Evolutionary conservation across 345 rosid genomes (phyloP).

Genomic region (Salix viminalis): DNA sequence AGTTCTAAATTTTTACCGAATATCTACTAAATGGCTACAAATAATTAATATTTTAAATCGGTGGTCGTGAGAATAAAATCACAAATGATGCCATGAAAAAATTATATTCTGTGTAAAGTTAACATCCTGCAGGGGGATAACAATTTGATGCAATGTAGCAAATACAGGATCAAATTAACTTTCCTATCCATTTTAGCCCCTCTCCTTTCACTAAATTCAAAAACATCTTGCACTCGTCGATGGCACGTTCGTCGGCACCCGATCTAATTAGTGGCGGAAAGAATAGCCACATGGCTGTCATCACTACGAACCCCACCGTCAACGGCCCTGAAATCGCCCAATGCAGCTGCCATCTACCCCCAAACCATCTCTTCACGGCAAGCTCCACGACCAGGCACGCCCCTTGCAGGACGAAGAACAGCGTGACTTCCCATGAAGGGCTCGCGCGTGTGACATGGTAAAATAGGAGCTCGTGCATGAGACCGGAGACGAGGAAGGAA

Average conservation of each 20-base stretch:
- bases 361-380: conserved; percentile 17
- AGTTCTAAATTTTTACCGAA: too few species aligned
- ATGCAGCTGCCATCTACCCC: conserved; percentile 17
- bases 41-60: too few species aligned
- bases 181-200: too few species aligned
- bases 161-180: too few species aligned
- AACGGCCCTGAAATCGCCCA: conserved; percentile 16
- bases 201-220: conserved; percentile 5
- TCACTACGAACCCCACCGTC: conserved; percentile 34
- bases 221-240: conserved; percentile 16
- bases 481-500: conserved; percentile 30
- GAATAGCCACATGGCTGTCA: conserved; percentile 39
- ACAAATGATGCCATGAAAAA: too few species aligned
- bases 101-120: too few species aligned
- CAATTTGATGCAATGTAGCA: too few species aligned
- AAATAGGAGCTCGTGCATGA: conserved; percentile 31
- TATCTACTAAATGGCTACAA: too few species aligned
- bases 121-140: too few species aligned
- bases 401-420: conserved; percentile 39
- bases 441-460: conserved; percentile 12
- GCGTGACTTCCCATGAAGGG: conserved; percentile 37
- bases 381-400: conserved; percentile 29
- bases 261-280: conserved; percentile 30
- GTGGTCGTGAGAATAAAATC: too few species aligned
- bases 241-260: conserved; percentile 7